A percentile compares a stretch with the other conserved stretches of the same genome.
Conservation (phyloP, 2,329 filamentous ascomycete genomes). For the Colletotrichum chrysophilum region DNA sequence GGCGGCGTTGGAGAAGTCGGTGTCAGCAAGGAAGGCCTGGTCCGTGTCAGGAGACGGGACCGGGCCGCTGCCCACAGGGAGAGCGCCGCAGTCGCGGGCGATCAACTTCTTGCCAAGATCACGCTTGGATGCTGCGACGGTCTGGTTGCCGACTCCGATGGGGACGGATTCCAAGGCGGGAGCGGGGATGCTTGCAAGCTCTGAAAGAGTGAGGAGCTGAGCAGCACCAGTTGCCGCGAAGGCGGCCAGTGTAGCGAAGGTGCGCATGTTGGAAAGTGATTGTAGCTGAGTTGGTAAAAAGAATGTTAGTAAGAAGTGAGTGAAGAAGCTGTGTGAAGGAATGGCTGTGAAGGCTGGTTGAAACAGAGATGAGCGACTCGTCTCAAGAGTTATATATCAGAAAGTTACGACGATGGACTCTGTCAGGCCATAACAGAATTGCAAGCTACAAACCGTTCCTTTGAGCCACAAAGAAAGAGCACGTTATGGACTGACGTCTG, state of each 20-base stretch:
- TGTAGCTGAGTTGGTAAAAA: neutral
- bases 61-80: neutral
- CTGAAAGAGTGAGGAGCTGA: neutral
- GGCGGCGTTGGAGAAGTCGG: neutral
- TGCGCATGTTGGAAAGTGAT: neutral
- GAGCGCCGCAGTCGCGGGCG: neutral
- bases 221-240: neutral
- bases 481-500: neutral
- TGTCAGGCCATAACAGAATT: neutral
- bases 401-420: fast-evolving
- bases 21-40: neutral
- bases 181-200: neutral
- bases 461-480: neutral
- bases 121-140: neutral
- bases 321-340: neutral
- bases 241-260: neutral
- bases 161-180: neutral
- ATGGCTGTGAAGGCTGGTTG: neutral
- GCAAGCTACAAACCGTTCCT: neutral
- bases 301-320: neutral
- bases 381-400: neutral
- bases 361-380: neutral
- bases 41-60: neutral
- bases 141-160: neutral
- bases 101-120: neutral